A percentile compares a stretch with the other conserved stretches of the same genome.
These are phyloP conservation scores for Lichenothelia convexa DNA, from an alignment of 495 filamentous ascomycete genomes.

Conservation along the genomic window DNA sequence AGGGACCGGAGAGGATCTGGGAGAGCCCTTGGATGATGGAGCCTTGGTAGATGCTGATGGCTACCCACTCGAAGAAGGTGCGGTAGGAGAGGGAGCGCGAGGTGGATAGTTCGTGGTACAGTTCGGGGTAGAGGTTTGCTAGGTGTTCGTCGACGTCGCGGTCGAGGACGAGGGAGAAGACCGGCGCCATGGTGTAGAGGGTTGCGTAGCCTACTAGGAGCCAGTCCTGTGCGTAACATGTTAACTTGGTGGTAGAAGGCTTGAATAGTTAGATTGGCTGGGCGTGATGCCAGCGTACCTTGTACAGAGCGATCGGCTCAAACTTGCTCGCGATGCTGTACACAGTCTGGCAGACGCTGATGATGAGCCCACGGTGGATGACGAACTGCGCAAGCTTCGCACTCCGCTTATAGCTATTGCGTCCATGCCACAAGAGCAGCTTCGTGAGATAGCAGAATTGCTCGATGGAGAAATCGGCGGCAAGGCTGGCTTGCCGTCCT, in stretches of 20 bases:
- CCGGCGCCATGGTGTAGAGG: constrained; percentile 84
- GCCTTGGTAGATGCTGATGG: constrained; percentile 88
- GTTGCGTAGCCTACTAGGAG: constrained; percentile 94
- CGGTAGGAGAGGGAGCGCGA: constrained; percentile 73
- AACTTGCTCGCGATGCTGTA: constrained; percentile 84
- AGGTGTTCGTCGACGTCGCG: constrained; percentile 85
- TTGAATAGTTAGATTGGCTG: background rate
- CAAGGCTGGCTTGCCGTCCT: constrained; percentile 81
- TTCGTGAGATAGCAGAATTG: constrained; percentile 96
- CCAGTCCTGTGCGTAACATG: constrained; percentile 47
- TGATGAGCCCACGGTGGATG: constrained; percentile 91
- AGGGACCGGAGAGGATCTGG: constrained; percentile 56
- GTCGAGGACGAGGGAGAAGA: constrained; percentile 92
- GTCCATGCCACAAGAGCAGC: constrained; percentile 91
- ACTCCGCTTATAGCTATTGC: constrained; percentile 88
- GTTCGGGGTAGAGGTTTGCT: constrained; percentile 86
- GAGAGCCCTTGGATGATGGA: constrained; percentile 81
- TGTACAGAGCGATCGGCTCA: constrained; percentile 85
- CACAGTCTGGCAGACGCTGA: constrained; percentile 89
- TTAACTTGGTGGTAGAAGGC: background rate
- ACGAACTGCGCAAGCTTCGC: constrained; percentile 97
- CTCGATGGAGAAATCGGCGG: constrained; percentile 88
- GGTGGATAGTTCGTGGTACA: constrained; percentile 86
- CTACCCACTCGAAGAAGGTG: constrained; percentile 95
- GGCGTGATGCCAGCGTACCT: constrained; percentile 20